Evolutionary conservation across 2,329 filamentous ascomycete genomes (phyloP).

Genomic region (Arthrinium puccinioides): DNA sequence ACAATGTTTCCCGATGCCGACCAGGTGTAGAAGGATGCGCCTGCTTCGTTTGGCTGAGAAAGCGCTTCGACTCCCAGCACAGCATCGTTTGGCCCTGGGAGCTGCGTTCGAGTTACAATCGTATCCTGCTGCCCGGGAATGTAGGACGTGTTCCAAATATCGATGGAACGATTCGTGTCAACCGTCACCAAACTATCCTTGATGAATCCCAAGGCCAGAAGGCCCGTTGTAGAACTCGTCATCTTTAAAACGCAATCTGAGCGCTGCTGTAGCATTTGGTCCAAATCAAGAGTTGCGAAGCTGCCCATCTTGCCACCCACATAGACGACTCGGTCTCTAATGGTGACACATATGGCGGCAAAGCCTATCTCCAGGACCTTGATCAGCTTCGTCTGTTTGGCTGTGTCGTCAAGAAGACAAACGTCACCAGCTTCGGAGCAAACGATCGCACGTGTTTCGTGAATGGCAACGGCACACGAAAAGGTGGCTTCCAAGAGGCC

Average conservation of each 20-base stretch:
- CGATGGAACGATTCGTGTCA: conserved; percentile 68
- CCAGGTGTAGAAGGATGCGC: conserved; percentile 82
- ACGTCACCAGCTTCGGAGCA: conserved; percentile 84
- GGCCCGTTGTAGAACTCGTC: conserved; percentile 32
- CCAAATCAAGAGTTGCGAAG: conserved; percentile 46
- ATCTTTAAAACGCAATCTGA: conserved; percentile 30
- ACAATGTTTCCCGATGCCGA: conserved; percentile 72
- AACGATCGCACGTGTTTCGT: conserved; percentile 68
- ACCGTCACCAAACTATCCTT: conserved; percentile 64
- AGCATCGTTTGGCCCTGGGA: conserved; percentile 56
- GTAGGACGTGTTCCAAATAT: conserved; percentile 50
- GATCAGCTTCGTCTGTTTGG: conserved; percentile 62
- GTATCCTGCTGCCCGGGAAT: conserved; percentile 30
- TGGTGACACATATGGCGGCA: conserved; percentile 57
- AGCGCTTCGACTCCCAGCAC: conserved; percentile 70
- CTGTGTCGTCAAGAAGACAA: conserved; percentile 77
- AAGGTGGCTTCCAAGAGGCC: conserved; percentile 78
- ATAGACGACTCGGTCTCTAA: conserved; percentile 53
- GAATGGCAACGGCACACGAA: conserved; percentile 65
- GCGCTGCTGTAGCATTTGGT: conserved; percentile 36
- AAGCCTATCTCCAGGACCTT: conserved; percentile 63
- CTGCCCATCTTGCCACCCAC: conserved; percentile 61
- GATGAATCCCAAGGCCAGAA: conserved; percentile 64
- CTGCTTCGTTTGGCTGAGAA: conserved; percentile 47
- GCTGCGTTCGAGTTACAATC: conserved; percentile 40